Percentiles rank a stretch among this genome's conserved stretches.
Conservation (phyloP, 257 asterid species). For the Avicennia marina region DNA sequence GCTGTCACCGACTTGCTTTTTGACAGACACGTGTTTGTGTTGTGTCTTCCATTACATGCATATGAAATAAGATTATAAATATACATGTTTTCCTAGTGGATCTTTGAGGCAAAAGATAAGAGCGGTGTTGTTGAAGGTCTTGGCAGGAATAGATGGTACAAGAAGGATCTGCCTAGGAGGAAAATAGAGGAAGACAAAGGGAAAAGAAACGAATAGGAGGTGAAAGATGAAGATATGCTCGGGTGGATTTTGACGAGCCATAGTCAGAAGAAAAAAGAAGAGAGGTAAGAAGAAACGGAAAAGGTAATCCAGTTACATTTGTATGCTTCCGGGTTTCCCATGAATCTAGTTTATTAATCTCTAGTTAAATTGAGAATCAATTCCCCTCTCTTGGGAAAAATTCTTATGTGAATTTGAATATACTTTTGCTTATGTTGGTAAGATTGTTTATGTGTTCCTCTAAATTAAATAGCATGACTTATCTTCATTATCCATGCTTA, state of each 20-base stretch:
- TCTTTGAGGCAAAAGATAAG: neutral
- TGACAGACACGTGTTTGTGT: conserved; percentile 1
- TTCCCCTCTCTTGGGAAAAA: neutral
- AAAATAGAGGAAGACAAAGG: neutral
- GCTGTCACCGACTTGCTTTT: neutral
- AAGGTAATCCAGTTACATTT: neutral
- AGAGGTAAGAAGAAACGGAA: neutral
- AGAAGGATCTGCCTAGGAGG: neutral
- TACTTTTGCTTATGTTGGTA: neutral
- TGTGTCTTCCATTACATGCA: too few relatives aligned
- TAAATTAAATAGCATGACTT: conserved; percentile 8
- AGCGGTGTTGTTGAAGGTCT: neutral
- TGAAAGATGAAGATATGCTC: neutral
- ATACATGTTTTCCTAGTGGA: neutral
- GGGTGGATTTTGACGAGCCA: neutral
- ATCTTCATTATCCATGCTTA: neutral
- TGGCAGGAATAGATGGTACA: neutral
- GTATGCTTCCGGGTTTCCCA: conserved; percentile 1
- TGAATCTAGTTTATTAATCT: conserved; percentile 9
- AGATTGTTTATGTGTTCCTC: neutral
- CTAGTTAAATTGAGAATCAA: neutral
- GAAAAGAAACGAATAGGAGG: neutral
- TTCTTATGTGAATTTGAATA: neutral
- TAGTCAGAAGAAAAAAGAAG: neutral
- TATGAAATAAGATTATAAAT: neutral